A percentile compares a stretch with the other conserved stretches of the same genome.
phyloP scores from a whole-genome alignment of 352 stramenopile genomes.

The Phytopythium litorale region DNA sequence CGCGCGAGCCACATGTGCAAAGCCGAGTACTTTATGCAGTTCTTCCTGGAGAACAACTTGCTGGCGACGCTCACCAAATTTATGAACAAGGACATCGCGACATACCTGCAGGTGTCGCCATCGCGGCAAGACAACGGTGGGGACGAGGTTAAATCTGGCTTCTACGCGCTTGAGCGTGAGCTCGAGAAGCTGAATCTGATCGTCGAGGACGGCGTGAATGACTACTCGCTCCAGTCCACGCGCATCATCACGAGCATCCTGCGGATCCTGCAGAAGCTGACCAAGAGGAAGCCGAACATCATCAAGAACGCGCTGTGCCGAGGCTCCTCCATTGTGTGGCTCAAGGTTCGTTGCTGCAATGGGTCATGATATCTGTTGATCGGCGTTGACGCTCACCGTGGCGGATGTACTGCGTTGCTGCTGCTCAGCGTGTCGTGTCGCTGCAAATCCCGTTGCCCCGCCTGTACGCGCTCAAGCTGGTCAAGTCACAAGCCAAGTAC shows the following conservation, averaged over 20 bases:
- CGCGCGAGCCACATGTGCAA: constrained; percentile 70
- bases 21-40: constrained; percentile 76
- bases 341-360: constrained; percentile 41
- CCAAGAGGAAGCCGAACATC: constrained; percentile 80
- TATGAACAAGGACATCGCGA: constrained; percentile 83
- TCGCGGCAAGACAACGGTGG: constrained; percentile 37
- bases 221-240: constrained; percentile 63
- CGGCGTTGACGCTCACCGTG: neutral
- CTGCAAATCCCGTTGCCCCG: constrained; percentile 58
- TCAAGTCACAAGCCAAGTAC: constrained; percentile 85
- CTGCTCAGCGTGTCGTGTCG: constrained; percentile 54
- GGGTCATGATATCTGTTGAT: neutral
- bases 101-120: constrained; percentile 59
- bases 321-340: constrained; percentile 71
- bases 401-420: neutral
- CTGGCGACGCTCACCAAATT: constrained; percentile 78
- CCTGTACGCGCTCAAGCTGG: constrained; percentile 78
- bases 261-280: constrained; percentile 78
- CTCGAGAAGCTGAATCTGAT: constrained; percentile 53
- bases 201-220: constrained; percentile 64
- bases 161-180: constrained; percentile 57
- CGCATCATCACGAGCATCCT: constrained; percentile 76
- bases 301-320: constrained; percentile 81
- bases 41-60: constrained; percentile 74
- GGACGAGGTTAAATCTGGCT: constrained; percentile 48